Conservation (phyloP, 306 rosid species). For the Mucuna pruriens region DNA sequence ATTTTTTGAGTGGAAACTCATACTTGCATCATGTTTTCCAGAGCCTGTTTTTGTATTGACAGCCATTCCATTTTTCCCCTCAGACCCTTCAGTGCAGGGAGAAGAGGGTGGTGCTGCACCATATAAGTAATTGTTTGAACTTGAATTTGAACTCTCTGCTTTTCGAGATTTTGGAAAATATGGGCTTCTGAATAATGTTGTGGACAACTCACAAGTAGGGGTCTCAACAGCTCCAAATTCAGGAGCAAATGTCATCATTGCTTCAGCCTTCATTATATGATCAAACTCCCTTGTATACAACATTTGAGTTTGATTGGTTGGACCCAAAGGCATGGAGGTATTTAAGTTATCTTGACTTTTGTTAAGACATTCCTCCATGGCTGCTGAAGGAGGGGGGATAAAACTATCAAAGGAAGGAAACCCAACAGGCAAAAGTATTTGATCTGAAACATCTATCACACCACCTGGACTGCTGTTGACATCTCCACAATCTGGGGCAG, state of each 20-base stretch:
- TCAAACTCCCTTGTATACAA: slow-evolving; percentile 74
- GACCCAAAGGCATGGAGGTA: slow-evolving; percentile 54
- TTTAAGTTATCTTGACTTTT: slow-evolving; percentile 65
- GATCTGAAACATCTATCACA: slow-evolving; percentile 78
- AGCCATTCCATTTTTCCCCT: slow-evolving; percentile 62
- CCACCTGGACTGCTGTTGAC: slow-evolving; percentile 81
- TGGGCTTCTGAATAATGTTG: slow-evolving; percentile 82
- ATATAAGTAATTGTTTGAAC: slow-evolving; percentile 74
- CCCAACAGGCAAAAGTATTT: slow-evolving; percentile 68
- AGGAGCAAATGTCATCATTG: slow-evolving; percentile 93
- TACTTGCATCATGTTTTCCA: slow-evolving; percentile 54
- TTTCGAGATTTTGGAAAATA: slow-evolving; percentile 77
- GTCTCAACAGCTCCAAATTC: slow-evolving; percentile 99
- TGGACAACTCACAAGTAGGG: slow-evolving; percentile 71
- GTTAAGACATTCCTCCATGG: slow-evolving; percentile 64
- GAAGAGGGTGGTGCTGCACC: slow-evolving; percentile 91
- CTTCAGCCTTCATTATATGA: slow-evolving; percentile 92
- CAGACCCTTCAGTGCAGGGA: slow-evolving; percentile 71
- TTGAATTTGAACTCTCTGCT: slow-evolving; percentile 72
- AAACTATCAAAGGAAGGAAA: slow-evolving; percentile 83
- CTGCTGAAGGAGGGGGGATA: slow-evolving; percentile 64
- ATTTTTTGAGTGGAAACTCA: slow-evolving; percentile 56
- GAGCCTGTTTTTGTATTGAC: slow-evolving; percentile 55
- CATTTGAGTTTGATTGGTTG: slow-evolving; percentile 57
- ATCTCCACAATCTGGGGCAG: slow-evolving; percentile 82